Conservation (phyloP, 2,329 filamentous ascomycete species). For the Fusarium compactum region DNA sequence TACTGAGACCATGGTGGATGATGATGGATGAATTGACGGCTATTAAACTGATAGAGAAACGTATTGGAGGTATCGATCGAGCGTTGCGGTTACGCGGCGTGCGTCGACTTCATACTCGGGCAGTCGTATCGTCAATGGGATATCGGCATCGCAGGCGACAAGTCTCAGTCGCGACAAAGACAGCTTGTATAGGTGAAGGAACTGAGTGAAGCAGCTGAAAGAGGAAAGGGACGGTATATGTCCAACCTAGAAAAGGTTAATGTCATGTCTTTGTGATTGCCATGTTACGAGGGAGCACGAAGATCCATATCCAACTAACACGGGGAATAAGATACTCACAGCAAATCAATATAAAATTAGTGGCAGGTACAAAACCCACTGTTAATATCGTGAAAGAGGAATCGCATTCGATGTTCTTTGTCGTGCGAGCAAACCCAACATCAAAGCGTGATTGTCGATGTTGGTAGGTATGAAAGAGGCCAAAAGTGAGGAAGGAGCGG, state of each 20-base stretch:
- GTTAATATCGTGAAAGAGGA: slow-evolving; percentile 10
- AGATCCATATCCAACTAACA: slow-evolving; percentile 45
- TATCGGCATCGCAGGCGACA: slow-evolving; percentile 45
- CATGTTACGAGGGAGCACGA: slow-evolving; percentile 36
- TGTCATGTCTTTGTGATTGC: slow-evolving; percentile 18
- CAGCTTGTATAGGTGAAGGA: slow-evolving; percentile 1
- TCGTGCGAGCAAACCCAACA: slow-evolving; percentile 38
- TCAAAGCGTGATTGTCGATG: slow-evolving; percentile 32
- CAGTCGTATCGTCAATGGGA: slow-evolving; percentile 44
- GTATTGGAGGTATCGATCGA: slow-evolving; percentile 34
- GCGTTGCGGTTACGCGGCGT: slow-evolving; percentile 37
- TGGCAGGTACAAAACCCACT: slow-evolving; percentile 8
- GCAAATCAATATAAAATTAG: slow-evolving; percentile 17
- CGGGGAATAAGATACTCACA: slow-evolving; percentile 37
- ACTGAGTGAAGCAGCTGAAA: background rate
- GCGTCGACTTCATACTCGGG: slow-evolving; percentile 45
- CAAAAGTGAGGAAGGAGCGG: slow-evolving; percentile 45
- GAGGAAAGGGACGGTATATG: background rate
- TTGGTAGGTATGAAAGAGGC: slow-evolving; percentile 38
- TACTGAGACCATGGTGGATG: slow-evolving; percentile 55
- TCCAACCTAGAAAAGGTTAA: slow-evolving; percentile 31
- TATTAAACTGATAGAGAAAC: slow-evolving; percentile 14
- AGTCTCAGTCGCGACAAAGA: slow-evolving; percentile 33
- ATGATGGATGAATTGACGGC: slow-evolving; percentile 12
- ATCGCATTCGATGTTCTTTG: slow-evolving; percentile 22